Percentiles rank a stretch among this genome's conserved stretches.
phyloP scores from a whole-genome alignment of 2,329 filamentous ascomycete genomes.

The Ilyonectria sp. region DNA sequence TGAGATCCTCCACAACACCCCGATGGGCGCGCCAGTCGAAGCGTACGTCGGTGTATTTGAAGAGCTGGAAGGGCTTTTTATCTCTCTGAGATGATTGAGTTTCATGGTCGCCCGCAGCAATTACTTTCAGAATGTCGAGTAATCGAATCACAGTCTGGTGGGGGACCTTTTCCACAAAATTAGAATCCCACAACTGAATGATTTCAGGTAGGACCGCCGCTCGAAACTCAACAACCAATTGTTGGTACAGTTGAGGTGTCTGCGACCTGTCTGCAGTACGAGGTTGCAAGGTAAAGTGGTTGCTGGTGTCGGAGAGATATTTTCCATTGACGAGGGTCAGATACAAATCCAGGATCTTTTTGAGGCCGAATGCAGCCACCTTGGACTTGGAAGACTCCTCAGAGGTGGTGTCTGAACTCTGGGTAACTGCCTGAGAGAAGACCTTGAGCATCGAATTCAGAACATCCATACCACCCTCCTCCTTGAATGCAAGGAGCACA shows the following conservation, averaged over 20 bases:
- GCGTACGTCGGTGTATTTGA: constrained; percentile 59
- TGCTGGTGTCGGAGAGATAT: constrained; percentile 82
- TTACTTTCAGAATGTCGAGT: constrained; percentile 85
- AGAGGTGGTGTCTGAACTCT: constrained; percentile 57
- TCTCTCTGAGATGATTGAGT: constrained; percentile 73
- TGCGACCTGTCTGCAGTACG: constrained; percentile 58
- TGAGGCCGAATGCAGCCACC: constrained; percentile 73
- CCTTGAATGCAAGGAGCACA: constrained; percentile 89
- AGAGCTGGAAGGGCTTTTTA: constrained; percentile 60
- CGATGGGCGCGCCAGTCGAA: constrained; percentile 63
- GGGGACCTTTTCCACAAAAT: constrained; percentile 85
- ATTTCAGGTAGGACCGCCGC: constrained; percentile 84
- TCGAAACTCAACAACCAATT: constrained; percentile 90
- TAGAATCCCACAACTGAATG: constrained; percentile 86
- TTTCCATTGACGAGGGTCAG: constrained; percentile 82
- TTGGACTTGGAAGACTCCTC: constrained; percentile 64
- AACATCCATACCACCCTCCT: constrained; percentile 80
- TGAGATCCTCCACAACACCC: constrained; percentile 51
- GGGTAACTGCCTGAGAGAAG: constrained; percentile 64
- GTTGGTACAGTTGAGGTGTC: constrained; percentile 67
- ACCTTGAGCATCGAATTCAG: constrained; percentile 80
- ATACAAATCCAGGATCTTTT: constrained; percentile 89
- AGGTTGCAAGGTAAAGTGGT: constrained; percentile 64
- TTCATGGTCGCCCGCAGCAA: constrained; percentile 85
- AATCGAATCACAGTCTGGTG: constrained; percentile 83